Percentiles rank a stretch among this genome's conserved stretches.
Evolutionary conservation across 306 rosid genomes (phyloP).

Genomic region (Inga laurina): DNA sequence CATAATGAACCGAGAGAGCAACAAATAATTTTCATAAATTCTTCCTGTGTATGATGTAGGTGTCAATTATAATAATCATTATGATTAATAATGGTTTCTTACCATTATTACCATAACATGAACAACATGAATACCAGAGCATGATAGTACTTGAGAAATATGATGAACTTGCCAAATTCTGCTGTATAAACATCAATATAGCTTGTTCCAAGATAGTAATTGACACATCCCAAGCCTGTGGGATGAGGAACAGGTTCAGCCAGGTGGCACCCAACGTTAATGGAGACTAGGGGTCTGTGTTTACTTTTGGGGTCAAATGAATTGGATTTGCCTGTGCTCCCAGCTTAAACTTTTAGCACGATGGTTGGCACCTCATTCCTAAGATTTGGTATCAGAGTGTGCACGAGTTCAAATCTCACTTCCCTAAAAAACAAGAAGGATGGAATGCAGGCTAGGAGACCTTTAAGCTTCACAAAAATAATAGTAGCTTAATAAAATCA

Average conservation of each 20-base stretch:
- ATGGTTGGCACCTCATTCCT: background rate
- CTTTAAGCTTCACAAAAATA: conserved; percentile 15
- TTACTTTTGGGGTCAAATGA: no score
- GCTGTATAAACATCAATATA: conserved; percentile 67
- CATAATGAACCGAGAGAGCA: conserved; percentile 19
- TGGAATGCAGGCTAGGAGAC: background rate
- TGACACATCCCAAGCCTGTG: background rate
- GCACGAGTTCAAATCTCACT: no score
- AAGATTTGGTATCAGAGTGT: no score
- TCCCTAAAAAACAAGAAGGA: no score
- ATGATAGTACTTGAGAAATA: conserved; percentile 66
- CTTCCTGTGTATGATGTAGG: background rate
- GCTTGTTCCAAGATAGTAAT: conserved; percentile 67
- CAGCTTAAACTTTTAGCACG: no score
- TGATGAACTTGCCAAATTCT: conserved; percentile 79
- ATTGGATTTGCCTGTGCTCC: no score
- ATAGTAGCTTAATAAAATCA: conserved; percentile 22
- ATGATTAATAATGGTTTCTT: background rate
- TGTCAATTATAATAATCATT: background rate
- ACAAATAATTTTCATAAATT: background rate
- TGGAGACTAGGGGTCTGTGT: no score
- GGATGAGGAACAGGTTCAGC: no score
- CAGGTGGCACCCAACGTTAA: no score
- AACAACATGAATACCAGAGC: conserved; percentile 21
- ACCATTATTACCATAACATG: conserved; percentile 8